Percentiles rank a stretch among this genome's conserved stretches.
These are phyloP conservation scores for Aspergillus chevalieri DNA, from an alignment of 2,329 filamentous ascomycete species.

Conservation along the genomic window DNA sequence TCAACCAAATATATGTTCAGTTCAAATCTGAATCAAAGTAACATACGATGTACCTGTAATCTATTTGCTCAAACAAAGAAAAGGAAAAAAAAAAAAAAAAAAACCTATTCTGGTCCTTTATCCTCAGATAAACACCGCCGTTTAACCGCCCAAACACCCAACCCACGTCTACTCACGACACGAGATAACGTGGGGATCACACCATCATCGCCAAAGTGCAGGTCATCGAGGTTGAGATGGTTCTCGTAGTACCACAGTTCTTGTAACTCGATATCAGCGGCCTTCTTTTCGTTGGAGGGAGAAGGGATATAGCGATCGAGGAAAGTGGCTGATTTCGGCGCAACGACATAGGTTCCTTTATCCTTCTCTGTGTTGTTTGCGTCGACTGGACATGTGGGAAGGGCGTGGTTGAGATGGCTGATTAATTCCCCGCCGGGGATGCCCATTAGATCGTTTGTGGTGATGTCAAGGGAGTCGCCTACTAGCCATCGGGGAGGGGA, in stretches of 20 bases:
- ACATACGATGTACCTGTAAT: too few species aligned
- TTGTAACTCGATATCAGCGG: conserved; percentile 25
- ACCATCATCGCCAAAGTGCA: conserved; percentile 47
- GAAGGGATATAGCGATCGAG: conserved; percentile 31
- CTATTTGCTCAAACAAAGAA: not conserved
- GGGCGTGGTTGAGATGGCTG: conserved; percentile 27
- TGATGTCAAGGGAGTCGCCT: conserved; percentile 34
- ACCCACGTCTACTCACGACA: conserved; percentile 43
- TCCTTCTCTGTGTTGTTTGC: conserved; percentile 12
- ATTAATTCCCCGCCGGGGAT: conserved; percentile 38
- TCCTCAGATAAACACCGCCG: conserved; percentile 16
- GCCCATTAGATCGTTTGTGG: conserved; percentile 46
- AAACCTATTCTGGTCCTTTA: not conserved
- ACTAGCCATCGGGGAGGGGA: conserved; percentile 48
- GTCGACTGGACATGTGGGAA: conserved; percentile 25
- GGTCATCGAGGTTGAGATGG: conserved; percentile 48
- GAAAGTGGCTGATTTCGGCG: conserved; percentile 40
- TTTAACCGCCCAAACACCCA: conserved; percentile 45
- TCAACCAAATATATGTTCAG: not conserved
- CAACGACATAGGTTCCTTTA: conserved; percentile 37
- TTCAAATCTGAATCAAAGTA: not conserved
- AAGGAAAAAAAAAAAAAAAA: conserved; percentile 5
- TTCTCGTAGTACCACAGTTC: conserved; percentile 39
- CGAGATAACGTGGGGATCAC: conserved; percentile 39
- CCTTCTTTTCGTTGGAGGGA: not conserved